These are phyloP conservation scores for Phytophthora idaei DNA, from an alignment of 352 stramenopile species.

Conservation along the genomic window DNA sequence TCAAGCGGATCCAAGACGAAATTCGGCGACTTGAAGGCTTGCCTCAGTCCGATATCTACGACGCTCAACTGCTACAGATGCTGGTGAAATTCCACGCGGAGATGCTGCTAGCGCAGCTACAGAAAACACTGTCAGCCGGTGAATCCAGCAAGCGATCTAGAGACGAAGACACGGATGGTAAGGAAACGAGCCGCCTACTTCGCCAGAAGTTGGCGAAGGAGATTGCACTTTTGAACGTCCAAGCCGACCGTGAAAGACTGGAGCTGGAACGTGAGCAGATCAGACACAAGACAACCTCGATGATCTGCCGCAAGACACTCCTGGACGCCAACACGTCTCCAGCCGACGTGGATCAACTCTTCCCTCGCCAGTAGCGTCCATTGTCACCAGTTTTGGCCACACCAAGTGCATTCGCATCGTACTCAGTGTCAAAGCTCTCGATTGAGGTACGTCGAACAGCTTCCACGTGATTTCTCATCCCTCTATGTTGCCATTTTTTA, in stretches of 20 bases:
- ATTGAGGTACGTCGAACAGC: conserved; percentile 6
- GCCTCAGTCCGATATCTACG: conserved; percentile 23
- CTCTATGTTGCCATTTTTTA: conserved; percentile 46
- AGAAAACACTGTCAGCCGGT: conserved; percentile 18
- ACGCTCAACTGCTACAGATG: conserved; percentile 41
- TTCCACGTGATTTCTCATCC: conserved; percentile 31
- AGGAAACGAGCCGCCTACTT: conserved; percentile 23
- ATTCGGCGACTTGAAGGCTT: conserved; percentile 30
- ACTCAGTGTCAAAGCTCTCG: too few species aligned
- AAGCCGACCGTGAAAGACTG: conserved; percentile 34
- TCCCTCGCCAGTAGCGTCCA: conserved; percentile 25
- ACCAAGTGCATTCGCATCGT: neutral
- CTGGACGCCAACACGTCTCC: conserved; percentile 35
- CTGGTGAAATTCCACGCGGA: conserved; percentile 46
- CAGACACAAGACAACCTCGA: conserved; percentile 35
- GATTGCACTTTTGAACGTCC: conserved; percentile 35
- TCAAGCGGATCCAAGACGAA: conserved; percentile 33
- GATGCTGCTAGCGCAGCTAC: conserved; percentile 25
- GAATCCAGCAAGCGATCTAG: conserved; percentile 5
- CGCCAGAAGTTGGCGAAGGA: conserved; percentile 32
- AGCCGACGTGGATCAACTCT: conserved; percentile 30
- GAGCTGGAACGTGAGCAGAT: conserved; percentile 50
- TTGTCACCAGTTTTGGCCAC: neutral
- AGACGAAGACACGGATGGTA: conserved; percentile 20
- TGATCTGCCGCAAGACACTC: conserved; percentile 39